phyloP scores from a whole-genome alignment of 495 filamentous ascomycete species.

The Schizothecium vesticola region DNA sequence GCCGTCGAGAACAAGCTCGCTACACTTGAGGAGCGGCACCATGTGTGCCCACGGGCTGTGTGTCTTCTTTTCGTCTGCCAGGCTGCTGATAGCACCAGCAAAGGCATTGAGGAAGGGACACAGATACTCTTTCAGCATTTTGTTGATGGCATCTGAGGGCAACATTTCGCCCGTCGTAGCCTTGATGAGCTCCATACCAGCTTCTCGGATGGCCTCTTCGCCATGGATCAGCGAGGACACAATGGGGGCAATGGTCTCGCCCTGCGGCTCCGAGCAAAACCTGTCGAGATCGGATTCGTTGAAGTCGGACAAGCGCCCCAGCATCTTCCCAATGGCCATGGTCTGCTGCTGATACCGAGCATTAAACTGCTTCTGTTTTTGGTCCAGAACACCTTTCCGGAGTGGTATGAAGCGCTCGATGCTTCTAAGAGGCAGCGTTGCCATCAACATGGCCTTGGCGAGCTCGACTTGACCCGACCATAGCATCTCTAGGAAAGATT shows the following conservation, averaged over 20 bases:
- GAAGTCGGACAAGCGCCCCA: constrained; percentile 74
- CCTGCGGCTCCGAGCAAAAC: constrained; percentile 57
- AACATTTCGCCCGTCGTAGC: constrained; percentile 63
- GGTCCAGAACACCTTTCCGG: constrained; percentile 46
- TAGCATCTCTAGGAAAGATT: constrained; percentile 63
- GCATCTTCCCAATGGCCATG: constrained; percentile 61
- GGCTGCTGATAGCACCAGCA: constrained; percentile 37
- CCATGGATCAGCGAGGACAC: constrained; percentile 63
- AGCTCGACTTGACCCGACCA: constrained; percentile 57
- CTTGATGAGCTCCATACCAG: constrained; percentile 74
- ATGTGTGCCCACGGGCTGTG: constrained; percentile 56
- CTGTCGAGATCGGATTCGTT: constrained; percentile 54
- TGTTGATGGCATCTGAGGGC: constrained; percentile 67
- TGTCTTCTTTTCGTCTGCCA: constrained; percentile 51
- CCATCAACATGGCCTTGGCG: constrained; percentile 65
- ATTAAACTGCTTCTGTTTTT: constrained; percentile 59
- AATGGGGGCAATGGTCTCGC: constrained; percentile 54
- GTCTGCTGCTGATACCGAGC: constrained; percentile 62
- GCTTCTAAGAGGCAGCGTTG: constrained; percentile 59
- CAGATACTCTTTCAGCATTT: constrained; percentile 60
- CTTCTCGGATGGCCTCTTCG: constrained; percentile 64
- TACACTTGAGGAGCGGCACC: constrained; percentile 64
- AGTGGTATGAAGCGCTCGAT: constrained; percentile 63
- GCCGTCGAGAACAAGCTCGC: constrained; percentile 68
- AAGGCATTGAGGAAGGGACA: constrained; percentile 32